A percentile compares a stretch with the other conserved stretches of the same genome.
Evolutionary conservation across 2,329 filamentous ascomycete genomes (phyloP).

Genomic region (Xylaria hypoxylon): DNA sequence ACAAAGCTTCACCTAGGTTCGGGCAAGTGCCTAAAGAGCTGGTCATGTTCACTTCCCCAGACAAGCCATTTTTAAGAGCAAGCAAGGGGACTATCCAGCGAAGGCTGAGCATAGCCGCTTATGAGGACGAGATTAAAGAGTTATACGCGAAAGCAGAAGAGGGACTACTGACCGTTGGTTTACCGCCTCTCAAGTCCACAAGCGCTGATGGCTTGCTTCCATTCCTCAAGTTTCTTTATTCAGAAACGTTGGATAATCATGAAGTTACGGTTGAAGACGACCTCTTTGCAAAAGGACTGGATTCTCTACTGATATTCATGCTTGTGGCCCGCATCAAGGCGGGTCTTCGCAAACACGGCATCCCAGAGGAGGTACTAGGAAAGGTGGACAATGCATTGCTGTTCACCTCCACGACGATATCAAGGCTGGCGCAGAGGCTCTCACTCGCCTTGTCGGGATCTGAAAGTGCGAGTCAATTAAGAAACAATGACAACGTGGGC

Average conservation of each 20-base stretch:
- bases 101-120: constrained; percentile 42
- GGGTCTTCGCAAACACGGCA: constrained; percentile 38
- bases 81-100: constrained; percentile 47
- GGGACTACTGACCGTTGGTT: constrained; percentile 37
- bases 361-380: constrained; percentile 33
- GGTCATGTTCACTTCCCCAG: constrained; percentile 39
- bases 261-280: constrained; percentile 42
- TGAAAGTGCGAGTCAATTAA: neutral
- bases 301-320: constrained; percentile 44
- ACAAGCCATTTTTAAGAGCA: constrained; percentile 44
- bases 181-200: constrained; percentile 38
- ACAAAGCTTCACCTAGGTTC: constrained; percentile 42
- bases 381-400: constrained; percentile 30
- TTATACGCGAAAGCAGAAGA: constrained; percentile 43
- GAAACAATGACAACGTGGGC: neutral
- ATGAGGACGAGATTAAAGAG: constrained; percentile 45
- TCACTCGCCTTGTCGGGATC: constrained; percentile 26
- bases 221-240: constrained; percentile 41
- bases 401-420: constrained; percentile 32
- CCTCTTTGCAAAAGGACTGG: constrained; percentile 42
- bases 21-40: constrained; percentile 45
- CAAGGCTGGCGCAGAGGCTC: constrained; percentile 24
- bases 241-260: constrained; percentile 38
- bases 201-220: constrained; percentile 32
- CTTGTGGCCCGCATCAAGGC: constrained; percentile 44